These are phyloP conservation scores for Sphagnum magellanicum DNA, from an alignment of 228 moss, liverwort and hornwort species.

Conservation along the genomic window DNA sequence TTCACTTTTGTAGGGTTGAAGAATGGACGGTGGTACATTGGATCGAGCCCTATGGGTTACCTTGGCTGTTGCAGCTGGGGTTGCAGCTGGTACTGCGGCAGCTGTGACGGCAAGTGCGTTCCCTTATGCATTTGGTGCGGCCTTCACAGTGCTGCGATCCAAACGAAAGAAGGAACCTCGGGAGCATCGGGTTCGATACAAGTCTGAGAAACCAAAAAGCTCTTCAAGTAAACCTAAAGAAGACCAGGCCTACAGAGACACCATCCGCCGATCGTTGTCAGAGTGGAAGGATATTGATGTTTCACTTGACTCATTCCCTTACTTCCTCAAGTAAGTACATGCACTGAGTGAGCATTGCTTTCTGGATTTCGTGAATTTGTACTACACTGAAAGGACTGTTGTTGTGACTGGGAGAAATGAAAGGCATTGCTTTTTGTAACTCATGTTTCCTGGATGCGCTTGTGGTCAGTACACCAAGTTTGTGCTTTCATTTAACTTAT, in stretches of 20 bases:
- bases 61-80: conserved; percentile 72
- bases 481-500: too few relatives aligned
- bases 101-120: conserved; percentile 87
- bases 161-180: conserved; percentile 90
- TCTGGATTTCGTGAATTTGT: too few relatives aligned
- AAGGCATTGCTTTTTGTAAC: too few relatives aligned
- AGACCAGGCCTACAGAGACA: conserved; percentile 73
- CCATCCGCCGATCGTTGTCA: conserved; percentile 63
- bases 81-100: conserved; percentile 89
- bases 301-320: conserved; percentile 75
- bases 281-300: conserved; percentile 88
- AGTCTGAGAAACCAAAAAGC: conserved; percentile 83
- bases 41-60: conserved; percentile 81
- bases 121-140: conserved; percentile 91
- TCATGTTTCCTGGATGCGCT: too few relatives aligned
- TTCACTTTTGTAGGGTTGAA: conserved; percentile 34
- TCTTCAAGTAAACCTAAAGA: conserved; percentile 81
- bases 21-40: conserved; percentile 52
- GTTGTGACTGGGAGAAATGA: too few relatives aligned
- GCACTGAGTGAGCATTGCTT: too few relatives aligned
- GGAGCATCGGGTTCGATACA: conserved; percentile 80
- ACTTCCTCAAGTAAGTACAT: conserved; percentile 64
- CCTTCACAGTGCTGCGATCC: conserved; percentile 74
- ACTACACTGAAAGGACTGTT: too few relatives aligned
- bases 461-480: too few relatives aligned